phyloP scores from a whole-genome alignment of 176 grass and related monocot species.

The Tuctoria greenei region DNA sequence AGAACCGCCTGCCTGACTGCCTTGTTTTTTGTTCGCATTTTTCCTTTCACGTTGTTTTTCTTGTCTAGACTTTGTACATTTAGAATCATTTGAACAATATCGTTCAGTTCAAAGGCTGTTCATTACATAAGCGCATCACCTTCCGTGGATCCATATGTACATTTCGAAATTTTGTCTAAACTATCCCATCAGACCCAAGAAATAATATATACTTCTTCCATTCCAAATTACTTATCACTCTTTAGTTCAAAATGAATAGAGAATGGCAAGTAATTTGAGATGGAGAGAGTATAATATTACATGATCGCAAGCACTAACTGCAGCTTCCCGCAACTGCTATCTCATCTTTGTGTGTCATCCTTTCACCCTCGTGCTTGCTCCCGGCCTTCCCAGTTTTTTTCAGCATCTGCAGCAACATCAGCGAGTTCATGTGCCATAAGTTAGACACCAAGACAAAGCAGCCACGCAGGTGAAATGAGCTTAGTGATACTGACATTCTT shows the following conservation, averaged over 20 bases:
- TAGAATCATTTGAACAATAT: neutral
- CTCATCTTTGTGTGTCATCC: slow-evolving; percentile 45
- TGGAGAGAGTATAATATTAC: neutral
- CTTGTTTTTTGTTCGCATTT: too few species aligned
- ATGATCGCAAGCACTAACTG: slow-evolving; percentile 22
- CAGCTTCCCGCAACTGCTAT: slow-evolving; percentile 42
- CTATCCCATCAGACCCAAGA: neutral
- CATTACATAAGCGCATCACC: neutral
- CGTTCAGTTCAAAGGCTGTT: neutral
- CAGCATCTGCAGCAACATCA: slow-evolving; percentile 33
- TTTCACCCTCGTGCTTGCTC: slow-evolving; percentile 41
- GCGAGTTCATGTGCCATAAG: neutral
- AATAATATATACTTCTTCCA: too few species aligned
- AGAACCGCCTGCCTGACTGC: too few species aligned
- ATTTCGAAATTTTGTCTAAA: neutral
- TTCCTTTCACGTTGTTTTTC: too few species aligned
- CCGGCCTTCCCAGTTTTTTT: slow-evolving; percentile 24
- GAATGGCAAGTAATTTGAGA: too few species aligned
- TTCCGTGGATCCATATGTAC: neutral
- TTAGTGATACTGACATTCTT: slow-evolving; percentile 52
- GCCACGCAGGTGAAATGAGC: neutral
- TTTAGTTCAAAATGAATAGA: too few species aligned
- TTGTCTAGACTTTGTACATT: too few species aligned
- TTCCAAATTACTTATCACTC: too few species aligned
- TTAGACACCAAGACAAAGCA: neutral